phyloP scores from a whole-genome alignment of 495 filamentous ascomycete genomes.

The Cercophora sp. region DNA sequence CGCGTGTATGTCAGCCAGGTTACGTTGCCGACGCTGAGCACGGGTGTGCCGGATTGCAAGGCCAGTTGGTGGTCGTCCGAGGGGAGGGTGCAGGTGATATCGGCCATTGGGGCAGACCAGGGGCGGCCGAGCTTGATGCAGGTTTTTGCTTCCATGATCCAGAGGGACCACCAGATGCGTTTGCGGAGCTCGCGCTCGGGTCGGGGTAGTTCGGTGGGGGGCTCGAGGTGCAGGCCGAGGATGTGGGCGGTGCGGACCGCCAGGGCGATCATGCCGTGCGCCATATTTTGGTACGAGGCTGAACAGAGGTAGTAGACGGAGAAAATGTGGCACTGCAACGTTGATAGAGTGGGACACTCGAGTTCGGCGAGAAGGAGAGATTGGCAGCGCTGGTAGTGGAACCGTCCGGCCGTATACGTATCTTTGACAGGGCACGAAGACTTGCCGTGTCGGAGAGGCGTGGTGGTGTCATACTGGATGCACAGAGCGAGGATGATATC shows the following conservation, averaged over 20 bases:
- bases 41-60: conserved; percentile 33
- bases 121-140: conserved; percentile 53
- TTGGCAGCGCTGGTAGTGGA: conserved; percentile 39
- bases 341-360: conserved; percentile 48
- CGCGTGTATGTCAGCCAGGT: conserved; percentile 41
- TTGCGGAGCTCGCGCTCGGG: conserved; percentile 39
- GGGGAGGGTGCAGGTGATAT: conserved; percentile 39
- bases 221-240: conserved; percentile 51
- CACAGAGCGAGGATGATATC: conserved; percentile 53
- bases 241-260: conserved; percentile 47
- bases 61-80: conserved; percentile 31
- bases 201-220: conserved; percentile 32
- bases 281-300: conserved; percentile 51
- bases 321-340: conserved; percentile 53
- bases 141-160: conserved; percentile 43
- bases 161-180: conserved; percentile 53
- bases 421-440: conserved; percentile 27
- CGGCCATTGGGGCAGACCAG: conserved; percentile 30
- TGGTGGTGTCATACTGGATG: conserved; percentile 47
- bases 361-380: conserved; percentile 41
- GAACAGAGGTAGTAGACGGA: conserved; percentile 57
- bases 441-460: conserved; percentile 20
- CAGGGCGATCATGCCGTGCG: conserved; percentile 34
- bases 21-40: conserved; percentile 32
- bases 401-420: conserved; percentile 26